phyloP scores from a whole-genome alignment of 345 rosid genomes.

The Zanthoxylum bungeanum region DNA sequence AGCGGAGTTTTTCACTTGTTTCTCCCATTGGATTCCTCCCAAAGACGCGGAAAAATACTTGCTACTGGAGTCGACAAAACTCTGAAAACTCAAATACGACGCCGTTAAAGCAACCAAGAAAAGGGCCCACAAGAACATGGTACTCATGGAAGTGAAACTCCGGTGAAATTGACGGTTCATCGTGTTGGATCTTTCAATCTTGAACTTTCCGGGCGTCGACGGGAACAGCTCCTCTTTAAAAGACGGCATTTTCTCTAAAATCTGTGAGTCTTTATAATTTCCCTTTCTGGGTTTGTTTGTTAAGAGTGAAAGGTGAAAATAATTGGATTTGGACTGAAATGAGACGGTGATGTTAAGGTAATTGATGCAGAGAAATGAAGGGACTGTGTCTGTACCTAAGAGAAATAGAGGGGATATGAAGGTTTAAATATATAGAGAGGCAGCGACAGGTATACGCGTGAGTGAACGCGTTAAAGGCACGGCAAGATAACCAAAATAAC shows the following conservation, averaged over 20 bases:
- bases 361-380: slow-evolving; percentile 44
- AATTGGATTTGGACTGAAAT: neutral
- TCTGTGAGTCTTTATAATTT: neutral
- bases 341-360: neutral
- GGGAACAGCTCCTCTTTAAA: slow-evolving; percentile 77
- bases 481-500: slow-evolving; percentile 26
- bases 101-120: slow-evolving; percentile 88
- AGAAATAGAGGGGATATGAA: slow-evolving; percentile 13
- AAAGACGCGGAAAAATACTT: slow-evolving; percentile 53
- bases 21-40: slow-evolving; percentile 88
- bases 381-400: slow-evolving; percentile 47
- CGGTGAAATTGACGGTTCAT: slow-evolving; percentile 75
- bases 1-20: slow-evolving; percentile 58
- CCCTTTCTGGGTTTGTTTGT: neutral
- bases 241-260: slow-evolving; percentile 48
- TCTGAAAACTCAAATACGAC: slow-evolving; percentile 73
- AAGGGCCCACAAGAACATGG: slow-evolving; percentile 90
- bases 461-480: slow-evolving; percentile 51
- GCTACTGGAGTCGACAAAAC: slow-evolving; percentile 76
- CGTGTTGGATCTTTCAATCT: slow-evolving; percentile 50
- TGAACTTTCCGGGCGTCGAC: slow-evolving; percentile 90
- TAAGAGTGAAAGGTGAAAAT: neutral
- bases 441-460: slow-evolving; percentile 53
- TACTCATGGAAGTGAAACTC: slow-evolving; percentile 78
- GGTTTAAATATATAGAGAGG: slow-evolving; percentile 39